Conservation (phyloP, 179 eudicot species). For the Corrigiola litoralis region DNA sequence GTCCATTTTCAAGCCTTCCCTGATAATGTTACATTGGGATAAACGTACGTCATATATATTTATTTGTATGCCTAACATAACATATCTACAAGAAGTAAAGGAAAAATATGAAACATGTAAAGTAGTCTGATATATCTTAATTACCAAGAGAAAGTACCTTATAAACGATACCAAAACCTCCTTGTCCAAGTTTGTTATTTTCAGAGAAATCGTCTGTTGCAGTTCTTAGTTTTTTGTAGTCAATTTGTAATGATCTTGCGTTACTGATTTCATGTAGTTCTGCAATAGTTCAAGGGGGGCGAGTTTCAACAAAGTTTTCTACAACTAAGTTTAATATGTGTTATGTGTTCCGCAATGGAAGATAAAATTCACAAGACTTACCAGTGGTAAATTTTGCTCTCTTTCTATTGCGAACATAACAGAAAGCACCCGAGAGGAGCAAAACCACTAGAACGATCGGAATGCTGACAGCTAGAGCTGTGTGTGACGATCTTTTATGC, state of each 20-base stretch:
- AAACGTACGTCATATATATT: no score
- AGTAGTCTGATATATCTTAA: no score
- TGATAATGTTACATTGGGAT: no score
- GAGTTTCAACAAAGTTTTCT: background rate
- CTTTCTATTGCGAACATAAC: background rate
- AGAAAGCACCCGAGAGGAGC: conserved; percentile 1
- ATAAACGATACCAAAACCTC: conserved; percentile 22
- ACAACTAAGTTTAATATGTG: no score
- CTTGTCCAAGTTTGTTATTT: conserved; percentile 28
- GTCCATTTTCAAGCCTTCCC: no score
- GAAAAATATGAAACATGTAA: no score
- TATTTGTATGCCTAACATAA: no score
- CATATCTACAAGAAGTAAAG: no score
- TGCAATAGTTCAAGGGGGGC: background rate
- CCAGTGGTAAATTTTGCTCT: background rate
- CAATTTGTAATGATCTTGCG: conserved; percentile 20
- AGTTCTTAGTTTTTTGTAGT: conserved; percentile 4
- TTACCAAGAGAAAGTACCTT: no score
- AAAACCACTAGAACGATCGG: background rate
- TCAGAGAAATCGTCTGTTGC: conserved; percentile 25
- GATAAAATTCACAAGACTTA: background rate
- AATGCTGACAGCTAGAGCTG: conserved; percentile 10
- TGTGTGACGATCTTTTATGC: conserved; percentile 4
- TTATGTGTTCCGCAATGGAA: no score
- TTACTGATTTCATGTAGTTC: conserved; percentile 18